These are phyloP conservation scores for Carnegiea gigantea DNA, from an alignment of 179 eudicot species.

Conservation along the genomic window DNA sequence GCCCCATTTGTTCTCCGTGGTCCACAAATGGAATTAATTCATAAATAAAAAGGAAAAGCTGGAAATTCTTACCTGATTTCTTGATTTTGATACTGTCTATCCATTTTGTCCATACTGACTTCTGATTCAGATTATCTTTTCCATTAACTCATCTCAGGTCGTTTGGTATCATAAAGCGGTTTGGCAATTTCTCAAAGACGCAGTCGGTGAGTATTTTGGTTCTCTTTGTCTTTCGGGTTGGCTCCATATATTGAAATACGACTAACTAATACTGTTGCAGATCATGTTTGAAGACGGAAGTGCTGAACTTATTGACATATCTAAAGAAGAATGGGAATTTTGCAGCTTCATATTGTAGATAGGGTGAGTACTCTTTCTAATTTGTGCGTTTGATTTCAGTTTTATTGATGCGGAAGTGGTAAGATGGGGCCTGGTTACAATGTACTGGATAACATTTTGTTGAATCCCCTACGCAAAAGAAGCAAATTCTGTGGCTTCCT, in stretches of 20 bases:
- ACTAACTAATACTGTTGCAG: slow-evolving; percentile 39
- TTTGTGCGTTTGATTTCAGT: neutral
- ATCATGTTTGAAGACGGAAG: slow-evolving; percentile 82
- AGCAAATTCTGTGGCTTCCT: neutral
- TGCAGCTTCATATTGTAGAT: slow-evolving; percentile 47
- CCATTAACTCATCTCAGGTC: slow-evolving; percentile 43
- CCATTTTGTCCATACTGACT: neutral
- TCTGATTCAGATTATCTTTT: neutral
- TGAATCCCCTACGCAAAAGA: neutral
- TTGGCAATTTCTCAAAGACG: slow-evolving; percentile 54
- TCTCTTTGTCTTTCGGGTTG: neutral
- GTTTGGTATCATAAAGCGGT: slow-evolving; percentile 70
- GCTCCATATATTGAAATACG: neutral
- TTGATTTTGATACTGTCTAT: neutral
- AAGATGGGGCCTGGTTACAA: neutral
- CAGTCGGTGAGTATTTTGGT: slow-evolving; percentile 60
- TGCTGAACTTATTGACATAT: slow-evolving; percentile 66
- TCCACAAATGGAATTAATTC: neutral
- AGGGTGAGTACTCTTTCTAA: slow-evolving; percentile 32
- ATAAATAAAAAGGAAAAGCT: neutral
- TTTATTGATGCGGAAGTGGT: neutral
- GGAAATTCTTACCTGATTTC: neutral
- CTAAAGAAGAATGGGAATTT: slow-evolving; percentile 83
- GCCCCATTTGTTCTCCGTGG: neutral
- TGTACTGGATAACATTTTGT: neutral